Evolutionary conservation across 108 stramenopile species (phyloP).

Genomic region (Epithemia pelagica): DNA sequence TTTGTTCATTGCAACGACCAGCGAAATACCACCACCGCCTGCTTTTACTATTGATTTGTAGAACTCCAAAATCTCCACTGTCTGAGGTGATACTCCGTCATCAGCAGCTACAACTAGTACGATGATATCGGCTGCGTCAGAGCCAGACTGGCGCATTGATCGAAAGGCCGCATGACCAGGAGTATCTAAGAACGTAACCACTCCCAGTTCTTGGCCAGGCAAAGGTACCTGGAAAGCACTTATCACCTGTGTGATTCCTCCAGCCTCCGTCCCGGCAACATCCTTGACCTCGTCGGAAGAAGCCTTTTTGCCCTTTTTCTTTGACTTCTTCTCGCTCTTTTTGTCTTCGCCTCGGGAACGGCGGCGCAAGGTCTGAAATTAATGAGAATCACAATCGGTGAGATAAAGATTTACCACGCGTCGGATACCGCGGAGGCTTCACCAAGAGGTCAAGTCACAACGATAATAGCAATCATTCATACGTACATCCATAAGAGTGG

Average conservation of each 20-base stretch:
- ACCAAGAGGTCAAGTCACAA: too few species aligned
- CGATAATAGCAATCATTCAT: too few species aligned
- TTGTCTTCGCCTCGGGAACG: slow-evolving; percentile 4
- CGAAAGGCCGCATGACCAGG: slow-evolving; percentile 96
- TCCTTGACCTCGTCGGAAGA: slow-evolving; percentile 19
- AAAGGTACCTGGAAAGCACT: slow-evolving; percentile 85
- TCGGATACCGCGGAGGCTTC: too few species aligned
- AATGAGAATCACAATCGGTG: too few species aligned
- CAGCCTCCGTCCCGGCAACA: slow-evolving; percentile 92
- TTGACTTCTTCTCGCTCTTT: slow-evolving; percentile 14
- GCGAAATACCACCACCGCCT: slow-evolving; percentile 55
- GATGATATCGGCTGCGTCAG: slow-evolving; percentile 90
- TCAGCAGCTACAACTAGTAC: slow-evolving; percentile 94
- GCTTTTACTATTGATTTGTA: slow-evolving; percentile 76
- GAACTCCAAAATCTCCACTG: slow-evolving; percentile 89
- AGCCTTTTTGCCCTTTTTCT: slow-evolving; percentile 19
- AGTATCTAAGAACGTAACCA: slow-evolving; percentile 95
- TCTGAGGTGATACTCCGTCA: slow-evolving; percentile 94
- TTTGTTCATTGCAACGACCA: slow-evolving; percentile 95
- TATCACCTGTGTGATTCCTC: slow-evolving; percentile 96
- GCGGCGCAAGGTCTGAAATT: not conserved
- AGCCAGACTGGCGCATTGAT: slow-evolving; percentile 89
- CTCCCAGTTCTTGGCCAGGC: slow-evolving; percentile 26
- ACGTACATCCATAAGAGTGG: slow-evolving; percentile 93
- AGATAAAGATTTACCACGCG: too few species aligned